phyloP scores from a whole-genome alignment of 2,329 filamentous ascomycete species.

The Phoma sp. region DNA sequence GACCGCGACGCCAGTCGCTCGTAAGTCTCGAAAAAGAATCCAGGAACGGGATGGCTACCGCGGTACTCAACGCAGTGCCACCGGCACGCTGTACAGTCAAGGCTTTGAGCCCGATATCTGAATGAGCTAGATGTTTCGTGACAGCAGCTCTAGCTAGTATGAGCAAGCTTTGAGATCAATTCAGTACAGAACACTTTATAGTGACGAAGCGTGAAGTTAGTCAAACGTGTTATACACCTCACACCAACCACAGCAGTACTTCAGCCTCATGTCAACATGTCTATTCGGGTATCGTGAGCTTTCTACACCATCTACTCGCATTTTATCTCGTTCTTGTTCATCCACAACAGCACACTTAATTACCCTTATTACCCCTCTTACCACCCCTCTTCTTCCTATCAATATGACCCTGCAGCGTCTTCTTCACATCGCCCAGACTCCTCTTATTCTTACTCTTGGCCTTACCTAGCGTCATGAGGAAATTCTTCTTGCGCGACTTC shows the following conservation, averaged over 20 bases:
- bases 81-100: too few species aligned
- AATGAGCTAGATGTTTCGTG: too few species aligned
- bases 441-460: conserved; percentile 95
- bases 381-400: conserved; percentile 85
- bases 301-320: neutral
- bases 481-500: conserved; percentile 97
- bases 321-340: neutral
- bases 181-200: too few species aligned
- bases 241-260: too few species aligned
- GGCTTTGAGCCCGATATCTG: too few species aligned
- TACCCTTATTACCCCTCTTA: conserved; percentile 71
- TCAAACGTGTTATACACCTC: too few species aligned
- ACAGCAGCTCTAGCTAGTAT: too few species aligned
- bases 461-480: conserved; percentile 97
- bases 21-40: too few species aligned
- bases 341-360: conserved; percentile 8
- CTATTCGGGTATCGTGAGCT: conserved; percentile 17
- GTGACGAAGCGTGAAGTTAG: too few species aligned
- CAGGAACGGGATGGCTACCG: too few species aligned
- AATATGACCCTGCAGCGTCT: conserved; percentile 80
- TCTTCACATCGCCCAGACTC: conserved; percentile 85
- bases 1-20: neutral
- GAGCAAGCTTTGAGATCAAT: too few species aligned
- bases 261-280: neutral
- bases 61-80: too few species aligned